These are phyloP conservation scores for Brassica hybrid DNA, from an alignment of 441 rosid genomes.

Conservation along the genomic window DNA sequence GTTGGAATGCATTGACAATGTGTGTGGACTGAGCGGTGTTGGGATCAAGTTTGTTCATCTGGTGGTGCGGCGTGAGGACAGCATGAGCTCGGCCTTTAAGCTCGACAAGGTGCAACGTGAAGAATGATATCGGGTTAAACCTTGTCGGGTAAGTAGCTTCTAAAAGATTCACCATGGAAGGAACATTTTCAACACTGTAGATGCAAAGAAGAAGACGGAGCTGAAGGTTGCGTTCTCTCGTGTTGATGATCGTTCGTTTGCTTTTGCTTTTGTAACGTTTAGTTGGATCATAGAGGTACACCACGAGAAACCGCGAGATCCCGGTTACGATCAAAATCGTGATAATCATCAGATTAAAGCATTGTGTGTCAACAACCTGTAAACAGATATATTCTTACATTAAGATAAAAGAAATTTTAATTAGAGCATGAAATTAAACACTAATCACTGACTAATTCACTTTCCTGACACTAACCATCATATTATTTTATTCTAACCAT, in stretches of 20 bases:
- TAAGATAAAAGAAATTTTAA: neutral
- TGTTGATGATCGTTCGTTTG: slow-evolving; percentile 41
- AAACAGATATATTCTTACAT: neutral
- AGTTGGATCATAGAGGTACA: slow-evolving; percentile 47
- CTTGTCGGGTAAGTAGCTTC: slow-evolving; percentile 50
- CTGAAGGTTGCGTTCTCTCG: slow-evolving; percentile 43
- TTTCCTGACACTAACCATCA: neutral
- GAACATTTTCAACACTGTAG: slow-evolving; percentile 49
- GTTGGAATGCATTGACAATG: slow-evolving; percentile 50
- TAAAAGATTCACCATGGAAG: slow-evolving; percentile 54
- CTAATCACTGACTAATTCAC: neutral
- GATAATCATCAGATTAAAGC: slow-evolving; percentile 35
- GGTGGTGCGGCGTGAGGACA: slow-evolving; percentile 48
- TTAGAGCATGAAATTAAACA: neutral
- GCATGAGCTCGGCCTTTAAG: slow-evolving; percentile 65
- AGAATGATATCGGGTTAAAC: slow-evolving; percentile 47
- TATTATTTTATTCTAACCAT: too few relatives aligned
- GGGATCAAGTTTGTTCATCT: slow-evolving; percentile 36
- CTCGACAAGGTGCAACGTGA: slow-evolving; percentile 51
- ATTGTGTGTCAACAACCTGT: slow-evolving; percentile 27
- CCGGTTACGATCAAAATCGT: slow-evolving; percentile 35
- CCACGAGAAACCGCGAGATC: slow-evolving; percentile 29
- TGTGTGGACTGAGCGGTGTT: slow-evolving; percentile 33
- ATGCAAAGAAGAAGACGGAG: slow-evolving; percentile 56
- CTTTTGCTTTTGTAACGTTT: slow-evolving; percentile 42